phyloP scores from a whole-genome alignment of 2,329 filamentous ascomycete genomes.

The Orbilia quercus region DNA sequence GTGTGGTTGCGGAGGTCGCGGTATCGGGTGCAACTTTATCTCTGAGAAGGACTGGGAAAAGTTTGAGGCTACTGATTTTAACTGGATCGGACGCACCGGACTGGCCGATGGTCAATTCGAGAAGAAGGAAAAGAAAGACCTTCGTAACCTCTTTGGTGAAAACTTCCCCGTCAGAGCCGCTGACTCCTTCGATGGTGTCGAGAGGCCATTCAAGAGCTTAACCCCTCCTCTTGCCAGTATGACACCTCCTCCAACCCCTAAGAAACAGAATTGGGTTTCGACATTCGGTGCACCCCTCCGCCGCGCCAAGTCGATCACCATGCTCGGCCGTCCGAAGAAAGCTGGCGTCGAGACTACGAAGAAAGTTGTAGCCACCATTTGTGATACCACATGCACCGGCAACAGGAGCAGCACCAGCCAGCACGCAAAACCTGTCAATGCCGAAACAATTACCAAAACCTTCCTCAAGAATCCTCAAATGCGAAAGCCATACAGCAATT shows the following conservation, averaged over 20 bases:
- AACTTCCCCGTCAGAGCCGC: slow-evolving; percentile 45
- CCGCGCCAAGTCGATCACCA: slow-evolving; percentile 36
- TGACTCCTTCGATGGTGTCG: slow-evolving; percentile 38
- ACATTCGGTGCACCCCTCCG: slow-evolving; percentile 29
- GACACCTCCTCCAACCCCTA: slow-evolving; percentile 24
- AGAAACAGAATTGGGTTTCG: slow-evolving; percentile 37
- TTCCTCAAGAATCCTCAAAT: slow-evolving; percentile 54
- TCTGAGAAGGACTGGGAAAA: slow-evolving; percentile 51
- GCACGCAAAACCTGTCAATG: slow-evolving; percentile 25
- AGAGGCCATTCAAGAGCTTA: slow-evolving; percentile 16
- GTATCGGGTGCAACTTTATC: slow-evolving; percentile 50
- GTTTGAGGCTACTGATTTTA: slow-evolving; percentile 49
- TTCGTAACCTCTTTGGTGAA: slow-evolving; percentile 50
- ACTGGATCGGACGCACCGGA: slow-evolving; percentile 50
- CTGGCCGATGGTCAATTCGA: slow-evolving; percentile 37
- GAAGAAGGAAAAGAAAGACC: slow-evolving; percentile 54
- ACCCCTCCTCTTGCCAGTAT: neutral
- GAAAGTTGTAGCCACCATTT: slow-evolving; percentile 33
- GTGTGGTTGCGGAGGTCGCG: slow-evolving; percentile 50
- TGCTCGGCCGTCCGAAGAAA: slow-evolving; percentile 36
- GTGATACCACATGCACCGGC: slow-evolving; percentile 25
- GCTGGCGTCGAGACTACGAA: no score
- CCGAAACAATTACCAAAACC: slow-evolving; percentile 23
- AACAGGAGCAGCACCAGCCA: slow-evolving; percentile 34
- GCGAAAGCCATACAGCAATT: slow-evolving; percentile 52